A percentile compares a stretch with the other conserved stretches of the same genome.
These are phyloP conservation scores for Liquidambar formosana DNA, from an alignment of 164 flowering plant genomes.

Conservation along the genomic window DNA sequence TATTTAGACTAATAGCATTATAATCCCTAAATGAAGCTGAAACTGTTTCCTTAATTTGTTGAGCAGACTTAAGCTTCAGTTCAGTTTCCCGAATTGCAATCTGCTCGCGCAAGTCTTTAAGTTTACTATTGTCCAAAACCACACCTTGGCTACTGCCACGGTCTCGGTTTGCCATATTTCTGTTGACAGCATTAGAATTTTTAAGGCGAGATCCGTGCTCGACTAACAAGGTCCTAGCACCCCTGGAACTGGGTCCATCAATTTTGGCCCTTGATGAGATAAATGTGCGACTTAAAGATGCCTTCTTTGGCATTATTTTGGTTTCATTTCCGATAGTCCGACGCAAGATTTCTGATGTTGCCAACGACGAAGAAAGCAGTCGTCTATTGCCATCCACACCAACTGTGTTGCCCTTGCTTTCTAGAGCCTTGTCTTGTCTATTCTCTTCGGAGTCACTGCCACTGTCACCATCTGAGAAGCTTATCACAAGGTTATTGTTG, in stretches of 20 bases:
- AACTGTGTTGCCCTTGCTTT: conserved; percentile 20
- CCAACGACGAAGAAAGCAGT: conserved; percentile 22
- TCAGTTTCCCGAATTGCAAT: conserved; percentile 79
- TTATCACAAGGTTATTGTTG: conserved; percentile 60
- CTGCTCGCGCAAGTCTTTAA: conserved; percentile 70
- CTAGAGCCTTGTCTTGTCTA: conserved; percentile 21
- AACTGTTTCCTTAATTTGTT: conserved; percentile 39
- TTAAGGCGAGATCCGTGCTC: conserved; percentile 30
- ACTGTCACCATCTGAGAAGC: conserved; percentile 82
- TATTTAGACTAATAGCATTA: conserved; percentile 18
- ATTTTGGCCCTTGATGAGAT: conserved; percentile 34
- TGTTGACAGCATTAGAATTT: conserved; percentile 27
- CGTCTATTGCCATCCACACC: conserved; percentile 22
- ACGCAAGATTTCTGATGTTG: conserved; percentile 28
- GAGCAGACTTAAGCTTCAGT: conserved; percentile 54
- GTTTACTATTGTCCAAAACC: conserved; percentile 34
- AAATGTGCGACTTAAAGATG: conserved; percentile 32
- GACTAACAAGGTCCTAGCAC: conserved; percentile 22
- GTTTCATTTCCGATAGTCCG: conserved; percentile 22
- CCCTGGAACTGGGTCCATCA: conserved; percentile 33
- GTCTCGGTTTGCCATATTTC: conserved; percentile 27
- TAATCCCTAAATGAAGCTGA: conserved; percentile 26
- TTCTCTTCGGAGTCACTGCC: conserved; percentile 61
- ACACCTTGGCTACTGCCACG: conserved; percentile 32
- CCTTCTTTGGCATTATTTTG: conserved; percentile 36